Evolutionary conservation across 176 grass and related monocot genomes (phyloP).

Genomic region (Musa acuminata): DNA sequence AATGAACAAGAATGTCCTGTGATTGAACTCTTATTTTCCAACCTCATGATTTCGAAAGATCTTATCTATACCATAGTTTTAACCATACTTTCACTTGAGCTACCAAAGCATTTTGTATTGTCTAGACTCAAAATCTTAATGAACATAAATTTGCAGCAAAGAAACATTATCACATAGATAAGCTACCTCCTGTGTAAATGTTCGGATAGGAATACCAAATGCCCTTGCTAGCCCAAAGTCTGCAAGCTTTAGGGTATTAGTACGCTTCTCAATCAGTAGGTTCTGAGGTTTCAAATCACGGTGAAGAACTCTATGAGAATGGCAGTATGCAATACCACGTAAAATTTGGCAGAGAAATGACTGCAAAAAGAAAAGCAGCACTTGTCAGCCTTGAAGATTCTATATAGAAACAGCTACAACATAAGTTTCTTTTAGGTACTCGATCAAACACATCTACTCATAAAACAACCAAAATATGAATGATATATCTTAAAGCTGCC

Average conservation of each 20-base stretch:
- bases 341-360: constrained; percentile 81
- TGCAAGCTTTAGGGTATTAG: constrained; percentile 6
- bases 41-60: background rate
- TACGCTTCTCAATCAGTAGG: constrained; percentile 1
- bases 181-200: constrained; percentile 11
- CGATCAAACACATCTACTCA: background rate
- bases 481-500: background rate
- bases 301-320: constrained; percentile 88
- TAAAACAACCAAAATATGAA: background rate
- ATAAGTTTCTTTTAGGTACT: background rate
- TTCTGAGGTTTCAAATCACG: constrained; percentile 22
- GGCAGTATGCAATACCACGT: constrained; percentile 70
- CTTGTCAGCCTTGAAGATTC: background rate
- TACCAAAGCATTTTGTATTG: background rate
- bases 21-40: background rate
- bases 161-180: background rate
- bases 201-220: constrained; percentile 1
- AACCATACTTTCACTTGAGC: no score
- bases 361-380: constrained; percentile 15
- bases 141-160: background rate
- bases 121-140: background rate
- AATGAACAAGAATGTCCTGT: background rate
- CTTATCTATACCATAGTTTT: background rate
- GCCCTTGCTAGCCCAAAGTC: constrained; percentile 6
- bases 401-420: background rate